Conservation (phyloP, 2,329 filamentous ascomycete genomes). For the Corinectria fuckeliana region DNA sequence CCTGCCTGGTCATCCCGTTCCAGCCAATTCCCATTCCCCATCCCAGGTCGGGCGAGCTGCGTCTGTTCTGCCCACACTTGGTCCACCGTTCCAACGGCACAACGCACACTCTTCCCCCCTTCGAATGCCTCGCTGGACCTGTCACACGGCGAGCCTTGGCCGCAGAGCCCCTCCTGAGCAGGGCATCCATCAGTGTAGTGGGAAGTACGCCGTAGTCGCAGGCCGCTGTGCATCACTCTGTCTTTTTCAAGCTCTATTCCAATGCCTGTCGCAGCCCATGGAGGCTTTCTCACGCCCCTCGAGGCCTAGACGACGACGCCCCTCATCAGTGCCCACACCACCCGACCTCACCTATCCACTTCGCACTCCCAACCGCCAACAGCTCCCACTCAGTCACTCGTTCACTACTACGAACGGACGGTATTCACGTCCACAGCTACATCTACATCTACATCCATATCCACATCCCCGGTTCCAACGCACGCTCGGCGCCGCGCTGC, state of each 20-base stretch:
- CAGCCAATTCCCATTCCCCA: not conserved
- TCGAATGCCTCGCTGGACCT: slow-evolving; percentile 16
- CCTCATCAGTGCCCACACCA: not conserved
- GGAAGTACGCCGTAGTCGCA: too few relatives aligned
- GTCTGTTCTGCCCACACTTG: slow-evolving; percentile 21
- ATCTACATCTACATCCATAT: slow-evolving; percentile 3
- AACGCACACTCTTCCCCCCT: not conserved
- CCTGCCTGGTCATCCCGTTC: not conserved
- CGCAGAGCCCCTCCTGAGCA: slow-evolving; percentile 28
- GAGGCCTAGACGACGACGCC: not conserved
- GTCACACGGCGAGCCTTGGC: slow-evolving; percentile 33
- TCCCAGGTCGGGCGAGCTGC: slow-evolving; percentile 1
- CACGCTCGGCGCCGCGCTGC: slow-evolving; percentile 3
- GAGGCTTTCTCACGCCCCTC: not conserved
- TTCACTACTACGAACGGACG: not conserved
- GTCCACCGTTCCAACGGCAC: slow-evolving; percentile 28
- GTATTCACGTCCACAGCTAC: not conserved
- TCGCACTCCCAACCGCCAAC: not conserved
- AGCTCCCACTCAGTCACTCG: not conserved
- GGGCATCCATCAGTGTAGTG: not conserved
- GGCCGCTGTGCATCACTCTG: not conserved
- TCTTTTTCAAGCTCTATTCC: not conserved
- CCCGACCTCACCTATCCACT: not conserved
- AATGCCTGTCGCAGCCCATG: not conserved
- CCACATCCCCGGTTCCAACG: not conserved